phyloP scores from a whole-genome alignment of 176 grass and related monocot species.

The Hordeum marinum region DNA sequence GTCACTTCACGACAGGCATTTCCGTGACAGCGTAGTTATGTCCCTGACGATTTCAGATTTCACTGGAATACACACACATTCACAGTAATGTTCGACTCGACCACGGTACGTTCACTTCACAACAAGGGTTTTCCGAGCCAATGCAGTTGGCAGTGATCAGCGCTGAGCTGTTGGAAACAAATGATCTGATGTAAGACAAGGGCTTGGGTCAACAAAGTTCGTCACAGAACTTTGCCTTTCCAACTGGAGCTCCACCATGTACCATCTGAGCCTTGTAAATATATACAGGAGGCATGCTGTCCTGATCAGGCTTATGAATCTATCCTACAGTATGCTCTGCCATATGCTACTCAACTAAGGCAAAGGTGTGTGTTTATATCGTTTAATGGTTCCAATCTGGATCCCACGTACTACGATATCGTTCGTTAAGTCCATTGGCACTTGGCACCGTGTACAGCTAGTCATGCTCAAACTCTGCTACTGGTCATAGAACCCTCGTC shows the following conservation, averaged over 20 bases:
- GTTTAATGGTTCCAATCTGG: not conserved
- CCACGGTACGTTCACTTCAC: not conserved
- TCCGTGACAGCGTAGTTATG: not conserved
- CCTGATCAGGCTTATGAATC: constrained; percentile 15
- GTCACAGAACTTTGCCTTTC: not conserved
- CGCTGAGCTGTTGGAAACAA: constrained; percentile 8
- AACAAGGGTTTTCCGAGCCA: not conserved
- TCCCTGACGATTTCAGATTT: not conserved
- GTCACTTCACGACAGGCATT: not conserved
- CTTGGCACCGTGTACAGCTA: constrained; percentile 8
- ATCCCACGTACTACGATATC: not conserved
- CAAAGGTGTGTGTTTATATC: not conserved
- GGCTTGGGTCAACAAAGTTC: not conserved
- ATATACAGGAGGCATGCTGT: constrained; percentile 27
- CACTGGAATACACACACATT: not conserved
- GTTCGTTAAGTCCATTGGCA: not conserved
- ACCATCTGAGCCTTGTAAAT: constrained; percentile 8
- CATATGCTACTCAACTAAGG: constrained; percentile 29
- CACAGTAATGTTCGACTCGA: not conserved
- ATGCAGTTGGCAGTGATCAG: not conserved
- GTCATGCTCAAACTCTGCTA: constrained; percentile 27
- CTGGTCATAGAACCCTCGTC: constrained; percentile 62
- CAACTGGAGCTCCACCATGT: not conserved
- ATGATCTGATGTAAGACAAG: not conserved
- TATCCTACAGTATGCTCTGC: constrained; percentile 25